phyloP scores from a whole-genome alignment of 768 basidiomycete species.

The Leccinum disarticulatum region DNA sequence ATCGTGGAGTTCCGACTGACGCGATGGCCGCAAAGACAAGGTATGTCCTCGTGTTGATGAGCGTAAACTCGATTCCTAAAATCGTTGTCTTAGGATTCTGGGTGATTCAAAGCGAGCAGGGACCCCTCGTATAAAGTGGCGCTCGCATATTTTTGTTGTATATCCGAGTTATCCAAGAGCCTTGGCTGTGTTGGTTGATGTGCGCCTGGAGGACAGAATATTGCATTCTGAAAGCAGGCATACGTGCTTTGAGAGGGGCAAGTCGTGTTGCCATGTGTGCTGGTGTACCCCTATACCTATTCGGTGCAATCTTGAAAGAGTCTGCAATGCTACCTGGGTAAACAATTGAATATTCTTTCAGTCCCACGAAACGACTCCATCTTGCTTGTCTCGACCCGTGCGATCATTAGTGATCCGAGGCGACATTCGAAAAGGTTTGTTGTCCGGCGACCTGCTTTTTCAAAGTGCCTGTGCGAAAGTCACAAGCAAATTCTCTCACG shows the following conservation, averaged over 20 bases:
- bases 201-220: not conserved
- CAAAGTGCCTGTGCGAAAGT: too few relatives aligned
- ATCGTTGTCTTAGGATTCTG: slow-evolving; percentile 13
- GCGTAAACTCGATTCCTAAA: not conserved
- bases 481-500: not conserved
- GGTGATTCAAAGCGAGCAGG: slow-evolving; percentile 21
- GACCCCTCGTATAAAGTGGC: not conserved
- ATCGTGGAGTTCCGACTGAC: slow-evolving; percentile 22
- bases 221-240: too few relatives aligned
- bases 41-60: slow-evolving; percentile 17
- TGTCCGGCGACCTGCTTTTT: too few relatives aligned
- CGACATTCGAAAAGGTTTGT: not conserved
- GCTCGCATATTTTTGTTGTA: not conserved
- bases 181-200: not conserved
- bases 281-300: not conserved
- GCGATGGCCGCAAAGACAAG: slow-evolving; percentile 20
- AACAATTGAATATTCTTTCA: not conserved
- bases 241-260: too few relatives aligned
- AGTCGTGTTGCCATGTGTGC: not conserved
- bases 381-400: not conserved
- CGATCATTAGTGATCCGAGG: not conserved
- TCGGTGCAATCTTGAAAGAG: not conserved
- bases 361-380: not conserved
- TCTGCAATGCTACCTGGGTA: not conserved
- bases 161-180: too few relatives aligned